Percentiles rank a stretch among this genome's conserved stretches.
phyloP scores from a whole-genome alignment of 495 filamentous ascomycete genomes.

The Penicillium nucicola region DNA sequence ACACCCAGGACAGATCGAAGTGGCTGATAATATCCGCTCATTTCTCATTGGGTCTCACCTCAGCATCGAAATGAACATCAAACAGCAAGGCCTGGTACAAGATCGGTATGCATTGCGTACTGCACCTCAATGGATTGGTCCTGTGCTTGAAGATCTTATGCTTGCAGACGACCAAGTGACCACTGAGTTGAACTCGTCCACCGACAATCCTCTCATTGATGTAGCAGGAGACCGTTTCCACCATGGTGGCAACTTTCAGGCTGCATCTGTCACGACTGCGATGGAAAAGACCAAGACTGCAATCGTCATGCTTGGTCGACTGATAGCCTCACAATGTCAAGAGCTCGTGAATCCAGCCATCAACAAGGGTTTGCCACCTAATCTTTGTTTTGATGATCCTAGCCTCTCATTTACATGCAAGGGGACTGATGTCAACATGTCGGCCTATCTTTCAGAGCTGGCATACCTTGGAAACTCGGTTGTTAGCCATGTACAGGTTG shows the following conservation, averaged over 20 bases:
- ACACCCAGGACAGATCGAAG: constrained; percentile 57
- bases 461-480: constrained; percentile 48
- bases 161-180: constrained; percentile 52
- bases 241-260: constrained; percentile 65
- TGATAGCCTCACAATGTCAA: constrained; percentile 54
- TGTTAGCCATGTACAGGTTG: constrained; percentile 46
- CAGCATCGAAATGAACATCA: constrained; percentile 10
- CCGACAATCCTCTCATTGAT: constrained; percentile 62
- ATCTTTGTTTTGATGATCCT: constrained; percentile 54
- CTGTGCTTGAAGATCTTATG: constrained; percentile 56
- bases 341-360: constrained; percentile 55
- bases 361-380: constrained; percentile 57
- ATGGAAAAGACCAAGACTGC: constrained; percentile 59
- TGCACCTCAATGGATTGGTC: constrained; percentile 63
- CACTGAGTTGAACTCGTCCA: constrained; percentile 58
- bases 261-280: constrained; percentile 53
- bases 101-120: constrained; percentile 61
- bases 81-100: constrained; percentile 43
- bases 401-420: constrained; percentile 54
- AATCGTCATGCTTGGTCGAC: constrained; percentile 53
- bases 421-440: constrained; percentile 62
- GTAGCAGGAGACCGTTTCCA: constrained; percentile 29
- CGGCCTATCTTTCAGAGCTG: constrained; percentile 57
- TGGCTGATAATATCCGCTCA: constrained; percentile 47
- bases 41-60: constrained; percentile 42